Conservation (phyloP, 2,329 filamentous ascomycete genomes). For the Pseudohalonectria lignicola region DNA sequence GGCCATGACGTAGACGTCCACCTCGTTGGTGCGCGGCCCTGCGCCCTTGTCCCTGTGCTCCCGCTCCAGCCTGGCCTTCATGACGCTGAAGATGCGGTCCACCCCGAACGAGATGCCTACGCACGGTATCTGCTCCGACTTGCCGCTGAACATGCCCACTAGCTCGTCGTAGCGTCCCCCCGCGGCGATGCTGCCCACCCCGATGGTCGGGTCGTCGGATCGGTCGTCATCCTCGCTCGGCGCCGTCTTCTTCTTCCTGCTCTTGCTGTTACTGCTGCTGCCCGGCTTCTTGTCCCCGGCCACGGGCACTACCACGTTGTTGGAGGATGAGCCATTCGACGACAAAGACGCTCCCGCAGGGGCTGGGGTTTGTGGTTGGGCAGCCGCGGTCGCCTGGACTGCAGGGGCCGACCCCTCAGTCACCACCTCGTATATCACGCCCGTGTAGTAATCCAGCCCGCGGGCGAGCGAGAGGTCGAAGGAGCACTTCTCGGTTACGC, state of each 20-base stretch:
- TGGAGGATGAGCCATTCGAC: conserved; percentile 15
- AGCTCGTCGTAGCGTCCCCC: conserved; percentile 88
- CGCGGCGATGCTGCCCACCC: conserved; percentile 79
- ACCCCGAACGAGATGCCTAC: conserved; percentile 90
- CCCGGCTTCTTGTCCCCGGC: not conserved
- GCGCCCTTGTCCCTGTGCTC: conserved; percentile 10
- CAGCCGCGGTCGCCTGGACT: conserved; percentile 15
- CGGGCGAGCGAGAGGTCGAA: conserved; percentile 86
- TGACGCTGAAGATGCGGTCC: conserved; percentile 90
- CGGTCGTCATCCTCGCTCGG: conserved; percentile 50
- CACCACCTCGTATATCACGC: conserved; percentile 81
- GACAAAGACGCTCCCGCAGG: no score
- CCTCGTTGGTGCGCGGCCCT: conserved; percentile 57
- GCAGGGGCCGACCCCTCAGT: conserved; percentile 19
- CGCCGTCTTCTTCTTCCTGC: conserved; percentile 16
- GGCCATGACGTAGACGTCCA: conserved; percentile 90
- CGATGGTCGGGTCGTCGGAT: conserved; percentile 68
- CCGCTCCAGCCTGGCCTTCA: conserved; percentile 59
- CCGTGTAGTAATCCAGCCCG: conserved; percentile 50
- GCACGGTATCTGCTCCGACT: conserved; percentile 71
- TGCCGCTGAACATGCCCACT: conserved; percentile 83
- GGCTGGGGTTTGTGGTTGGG: no score
- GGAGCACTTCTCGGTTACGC: conserved; percentile 61
- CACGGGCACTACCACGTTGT: conserved; percentile 22
- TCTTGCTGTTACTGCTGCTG: not conserved